These are phyloP conservation scores for Amylocystis lapponica DNA, from an alignment of 768 basidiomycete species.

Conservation along the genomic window DNA sequence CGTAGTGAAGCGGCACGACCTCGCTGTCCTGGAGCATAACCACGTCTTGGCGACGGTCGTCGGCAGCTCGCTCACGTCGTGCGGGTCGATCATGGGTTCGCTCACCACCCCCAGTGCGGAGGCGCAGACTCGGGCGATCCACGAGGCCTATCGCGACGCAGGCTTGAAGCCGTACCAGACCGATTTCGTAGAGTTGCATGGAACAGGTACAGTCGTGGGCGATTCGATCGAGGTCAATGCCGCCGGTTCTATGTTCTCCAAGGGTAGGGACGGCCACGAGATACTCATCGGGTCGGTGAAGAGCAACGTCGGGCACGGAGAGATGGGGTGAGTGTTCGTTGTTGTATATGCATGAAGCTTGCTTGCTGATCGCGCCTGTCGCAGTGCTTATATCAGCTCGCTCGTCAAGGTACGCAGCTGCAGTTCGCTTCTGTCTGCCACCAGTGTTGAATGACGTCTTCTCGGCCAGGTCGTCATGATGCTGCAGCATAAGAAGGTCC, in stretches of 20 bases:
- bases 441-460: background rate
- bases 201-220: constrained; percentile 20
- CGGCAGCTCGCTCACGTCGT: constrained; percentile 29
- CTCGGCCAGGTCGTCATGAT: constrained; percentile 9
- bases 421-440: background rate
- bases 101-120: constrained; percentile 31
- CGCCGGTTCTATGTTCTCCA: constrained; percentile 22
- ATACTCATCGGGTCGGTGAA: constrained; percentile 38
- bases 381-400: background rate
- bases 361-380: background rate
- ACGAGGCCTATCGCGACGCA: constrained; percentile 25
- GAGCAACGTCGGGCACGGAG: constrained; percentile 39
- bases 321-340: constrained; percentile 24
- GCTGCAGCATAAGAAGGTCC: constrained; percentile 10
- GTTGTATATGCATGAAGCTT: background rate
- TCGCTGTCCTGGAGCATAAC: constrained; percentile 26
- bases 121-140: constrained; percentile 29
- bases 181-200: constrained; percentile 22
- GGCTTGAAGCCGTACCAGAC: constrained; percentile 23
- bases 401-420: background rate
- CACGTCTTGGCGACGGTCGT: constrained; percentile 25
- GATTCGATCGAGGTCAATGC: constrained; percentile 20
- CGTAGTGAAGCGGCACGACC: constrained; percentile 29
- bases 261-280: constrained; percentile 17
- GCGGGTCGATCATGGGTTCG: constrained; percentile 27